Percentiles rank a stretch among this genome's conserved stretches.
Evolutionary conservation across 495 filamentous ascomycete genomes (phyloP).

Genomic region (Opeltia flavorubescens): DNA sequence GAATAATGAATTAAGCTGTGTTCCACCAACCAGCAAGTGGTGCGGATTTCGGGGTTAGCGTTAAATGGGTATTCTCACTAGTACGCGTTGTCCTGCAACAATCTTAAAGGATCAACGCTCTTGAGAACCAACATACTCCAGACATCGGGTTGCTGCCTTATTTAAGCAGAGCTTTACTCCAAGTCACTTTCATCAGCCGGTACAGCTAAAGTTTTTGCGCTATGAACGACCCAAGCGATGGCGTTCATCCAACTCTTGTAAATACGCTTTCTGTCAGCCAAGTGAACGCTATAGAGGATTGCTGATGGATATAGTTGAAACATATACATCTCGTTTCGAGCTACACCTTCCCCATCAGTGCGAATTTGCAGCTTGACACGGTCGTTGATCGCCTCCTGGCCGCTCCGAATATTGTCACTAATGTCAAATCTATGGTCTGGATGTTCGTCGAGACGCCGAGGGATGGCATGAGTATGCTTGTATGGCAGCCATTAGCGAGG

Average conservation of each 20-base stretch:
- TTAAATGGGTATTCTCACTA: too few species aligned
- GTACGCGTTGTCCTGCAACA: too few species aligned
- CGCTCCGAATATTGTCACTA: conserved; percentile 67
- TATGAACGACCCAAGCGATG: conserved; percentile 52
- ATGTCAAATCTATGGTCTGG: conserved; percentile 73
- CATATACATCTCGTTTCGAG: conserved; percentile 79
- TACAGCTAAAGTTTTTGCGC: too few species aligned
- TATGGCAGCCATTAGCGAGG: conserved; percentile 66
- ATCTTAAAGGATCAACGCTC: too few species aligned
- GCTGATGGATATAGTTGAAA: conserved; percentile 42
- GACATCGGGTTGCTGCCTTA: too few species aligned
- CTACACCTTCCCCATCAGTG: conserved; percentile 54
- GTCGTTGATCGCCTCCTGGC: conserved; percentile 62
- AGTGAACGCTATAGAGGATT: neutral
- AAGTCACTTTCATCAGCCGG: too few species aligned
- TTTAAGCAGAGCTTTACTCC: too few species aligned
- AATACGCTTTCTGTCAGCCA: conserved; percentile 8
- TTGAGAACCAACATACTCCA: too few species aligned
- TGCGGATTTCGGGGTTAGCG: too few species aligned
- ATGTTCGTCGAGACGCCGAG: conserved; percentile 70
- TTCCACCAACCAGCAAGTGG: too few species aligned
- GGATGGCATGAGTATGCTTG: conserved; percentile 68
- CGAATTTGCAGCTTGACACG: conserved; percentile 49
- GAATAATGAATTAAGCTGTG: too few species aligned
- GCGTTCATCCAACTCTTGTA: conserved; percentile 50